Conservation (phyloP, 345 rosid genomes). For the Orychophragmus violaceus region DNA sequence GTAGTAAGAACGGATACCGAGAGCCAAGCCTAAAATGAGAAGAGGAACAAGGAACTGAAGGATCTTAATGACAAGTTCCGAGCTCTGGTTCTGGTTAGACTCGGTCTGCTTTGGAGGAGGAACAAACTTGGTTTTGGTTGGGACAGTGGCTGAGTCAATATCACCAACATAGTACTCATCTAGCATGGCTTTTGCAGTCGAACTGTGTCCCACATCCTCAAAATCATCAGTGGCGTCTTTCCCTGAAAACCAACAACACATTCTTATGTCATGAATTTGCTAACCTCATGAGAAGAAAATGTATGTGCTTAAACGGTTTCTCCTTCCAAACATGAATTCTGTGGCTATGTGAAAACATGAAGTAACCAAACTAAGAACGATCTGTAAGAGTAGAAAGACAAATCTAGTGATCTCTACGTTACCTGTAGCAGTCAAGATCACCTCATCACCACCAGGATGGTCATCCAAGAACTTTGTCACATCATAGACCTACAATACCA, state of each 20-base stretch:
- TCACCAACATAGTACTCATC: constrained; percentile 75
- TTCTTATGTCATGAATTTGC: not conserved
- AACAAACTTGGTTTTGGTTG: constrained; percentile 41
- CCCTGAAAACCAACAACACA: constrained; percentile 35
- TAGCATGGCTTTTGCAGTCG: constrained; percentile 74
- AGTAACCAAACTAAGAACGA: not conserved
- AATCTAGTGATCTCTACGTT: not conserved
- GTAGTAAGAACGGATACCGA: constrained; percentile 70
- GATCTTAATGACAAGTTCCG: constrained; percentile 60
- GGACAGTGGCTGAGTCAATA: constrained; percentile 60
- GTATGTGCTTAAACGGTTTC: not conserved
- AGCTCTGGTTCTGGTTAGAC: constrained; percentile 70
- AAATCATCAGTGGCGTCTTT: constrained; percentile 94
- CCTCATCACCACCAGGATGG: constrained; percentile 84
- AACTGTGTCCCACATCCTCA: constrained; percentile 91
- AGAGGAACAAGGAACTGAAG: constrained; percentile 91
- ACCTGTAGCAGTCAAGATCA: constrained; percentile 63
- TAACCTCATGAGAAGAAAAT: not conserved
- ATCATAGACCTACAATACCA: constrained; percentile 47
- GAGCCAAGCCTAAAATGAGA: constrained; percentile 83
- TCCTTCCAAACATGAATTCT: not conserved
- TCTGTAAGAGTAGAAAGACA: not conserved
- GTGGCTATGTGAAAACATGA: too few species aligned
- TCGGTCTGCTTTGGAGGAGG: constrained; percentile 64
- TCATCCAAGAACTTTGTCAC: constrained; percentile 79